A percentile compares a stretch with the other conserved stretches of the same genome.
These are phyloP conservation scores for Capsicum baccatum DNA, from an alignment of 257 asterid species.

Conservation along the genomic window DNA sequence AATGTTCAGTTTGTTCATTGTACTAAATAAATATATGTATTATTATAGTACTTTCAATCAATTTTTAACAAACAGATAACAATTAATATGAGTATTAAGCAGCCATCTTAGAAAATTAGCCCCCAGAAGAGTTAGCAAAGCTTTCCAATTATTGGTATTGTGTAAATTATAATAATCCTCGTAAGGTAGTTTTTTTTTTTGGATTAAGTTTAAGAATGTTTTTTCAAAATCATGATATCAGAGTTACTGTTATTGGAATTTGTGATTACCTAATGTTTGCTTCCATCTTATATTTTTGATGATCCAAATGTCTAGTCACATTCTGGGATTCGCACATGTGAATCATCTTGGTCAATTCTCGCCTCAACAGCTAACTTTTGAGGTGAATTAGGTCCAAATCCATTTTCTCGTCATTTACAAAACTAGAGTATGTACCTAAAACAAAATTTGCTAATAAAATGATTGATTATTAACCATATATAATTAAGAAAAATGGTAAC, in stretches of 20 bases:
- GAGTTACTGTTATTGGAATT: accelerated
- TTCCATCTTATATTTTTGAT: not conserved
- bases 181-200: not conserved
- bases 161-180: too few relatives aligned
- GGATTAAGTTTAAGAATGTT: not conserved
- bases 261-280: not conserved
- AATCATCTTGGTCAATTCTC: not conserved
- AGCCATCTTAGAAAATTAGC: too few relatives aligned
- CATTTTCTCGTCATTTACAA: not conserved
- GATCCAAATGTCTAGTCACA: not conserved
- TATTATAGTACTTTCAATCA: not conserved
- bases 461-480: not conserved
- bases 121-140: too few relatives aligned
- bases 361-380: not conserved
- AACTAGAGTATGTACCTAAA: not conserved
- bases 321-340: too few relatives aligned
- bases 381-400: not conserved
- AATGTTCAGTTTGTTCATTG: not conserved
- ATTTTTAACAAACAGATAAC: not conserved
- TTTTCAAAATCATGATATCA: not conserved
- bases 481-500: not conserved
- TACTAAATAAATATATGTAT: not conserved
- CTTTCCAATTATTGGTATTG: too few relatives aligned
- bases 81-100: too few relatives aligned
- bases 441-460: not conserved